Percentiles rank a stretch among this genome's conserved stretches.
phyloP scores from a whole-genome alignment of 768 basidiomycete genomes.

The Ephemerocybe angulata region DNA sequence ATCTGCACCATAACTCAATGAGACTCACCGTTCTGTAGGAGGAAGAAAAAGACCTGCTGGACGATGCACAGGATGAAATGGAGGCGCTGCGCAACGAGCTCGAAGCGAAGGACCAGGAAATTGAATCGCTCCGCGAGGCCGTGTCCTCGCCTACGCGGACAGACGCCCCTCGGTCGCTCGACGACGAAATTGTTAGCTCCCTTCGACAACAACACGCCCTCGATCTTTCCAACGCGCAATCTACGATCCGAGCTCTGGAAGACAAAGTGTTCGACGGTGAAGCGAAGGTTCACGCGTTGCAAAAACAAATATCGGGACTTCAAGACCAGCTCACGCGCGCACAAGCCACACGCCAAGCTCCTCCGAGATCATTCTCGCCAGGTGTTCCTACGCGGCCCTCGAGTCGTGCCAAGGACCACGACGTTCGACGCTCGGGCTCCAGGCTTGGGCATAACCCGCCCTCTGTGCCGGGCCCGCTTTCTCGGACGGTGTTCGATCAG shows the following conservation, averaged over 20 bases:
- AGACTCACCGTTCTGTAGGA: conserved; percentile 29
- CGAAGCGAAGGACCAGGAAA: conserved; percentile 59
- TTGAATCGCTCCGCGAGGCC: conserved; percentile 52
- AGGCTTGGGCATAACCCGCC: conserved; percentile 38
- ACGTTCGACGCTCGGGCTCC: conserved; percentile 35
- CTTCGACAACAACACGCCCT: conserved; percentile 73
- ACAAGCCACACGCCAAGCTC: conserved; percentile 40
- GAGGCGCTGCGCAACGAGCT: conserved; percentile 67
- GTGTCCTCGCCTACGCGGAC: conserved; percentile 39
- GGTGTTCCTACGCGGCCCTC: conserved; percentile 40
- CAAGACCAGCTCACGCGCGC: conserved; percentile 61
- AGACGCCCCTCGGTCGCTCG: conserved; percentile 50
- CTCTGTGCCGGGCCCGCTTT: conserved; percentile 38
- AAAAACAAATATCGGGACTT: conserved; percentile 60
- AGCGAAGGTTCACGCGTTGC: conserved; percentile 59
- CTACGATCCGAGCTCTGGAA: conserved; percentile 75
- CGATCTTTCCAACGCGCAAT: conserved; percentile 77
- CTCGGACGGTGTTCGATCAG: conserved; percentile 64
- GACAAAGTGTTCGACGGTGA: conserved; percentile 70
- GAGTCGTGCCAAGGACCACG: conserved; percentile 37
- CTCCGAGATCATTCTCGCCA: conserved; percentile 47
- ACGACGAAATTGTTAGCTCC: conserved; percentile 70
- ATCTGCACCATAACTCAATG: neutral
- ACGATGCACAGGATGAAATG: conserved; percentile 63
- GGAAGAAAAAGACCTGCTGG: conserved; percentile 62